Base-by-base conservation (phyloP, 257 asterid species). In the Anisodus tanguticus region DNA sequence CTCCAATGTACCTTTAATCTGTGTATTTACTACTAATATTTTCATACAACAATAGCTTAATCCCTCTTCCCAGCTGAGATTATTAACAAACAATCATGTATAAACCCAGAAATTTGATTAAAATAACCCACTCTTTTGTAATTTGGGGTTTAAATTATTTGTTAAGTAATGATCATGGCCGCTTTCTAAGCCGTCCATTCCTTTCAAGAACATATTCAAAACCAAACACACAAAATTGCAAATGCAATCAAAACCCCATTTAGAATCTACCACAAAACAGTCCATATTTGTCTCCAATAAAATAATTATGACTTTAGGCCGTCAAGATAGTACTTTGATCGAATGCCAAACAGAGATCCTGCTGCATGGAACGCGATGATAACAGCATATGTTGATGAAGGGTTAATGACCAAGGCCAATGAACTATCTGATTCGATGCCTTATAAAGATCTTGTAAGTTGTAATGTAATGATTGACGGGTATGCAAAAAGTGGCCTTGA, bases 351-450 rank as follows among this genome's bases (percentile, higher is more conserved):
- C 80, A 92, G 89, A 87, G 96, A 92, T 85, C 79, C 89, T 57
- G 74, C 93, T 3, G 91, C 96, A 1, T 92, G 96, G 94, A 92
- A 92, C 82, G 94, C 96, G 16, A 91, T 91, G 93, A 89, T 91
- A 87, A 90, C 94, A 59, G 82, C 86, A 5, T 88, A 85, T 45
- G 81, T 82, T 84, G 74, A 81, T 68, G 88, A 77, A 77, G 47
- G 81, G 26, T 45, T 77, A 77, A 62, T 51, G 81, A 22, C 12
- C 15, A 53, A 53, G 15, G 87, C 88, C 22, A 59, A 47, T 54
- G 82, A 89, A 72, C 88, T 85, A 77, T 88, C 85, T 26, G 84
- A 51, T n/a, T 59, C 12, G 86, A 91, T 89, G 91, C 72, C 88
- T 54, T 9, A 62, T 57, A 87, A 88, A 87, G 87, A 90, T 87